Evolutionary conservation across 257 asterid species (phyloP).

Genomic region (Scutellaria minor): DNA sequence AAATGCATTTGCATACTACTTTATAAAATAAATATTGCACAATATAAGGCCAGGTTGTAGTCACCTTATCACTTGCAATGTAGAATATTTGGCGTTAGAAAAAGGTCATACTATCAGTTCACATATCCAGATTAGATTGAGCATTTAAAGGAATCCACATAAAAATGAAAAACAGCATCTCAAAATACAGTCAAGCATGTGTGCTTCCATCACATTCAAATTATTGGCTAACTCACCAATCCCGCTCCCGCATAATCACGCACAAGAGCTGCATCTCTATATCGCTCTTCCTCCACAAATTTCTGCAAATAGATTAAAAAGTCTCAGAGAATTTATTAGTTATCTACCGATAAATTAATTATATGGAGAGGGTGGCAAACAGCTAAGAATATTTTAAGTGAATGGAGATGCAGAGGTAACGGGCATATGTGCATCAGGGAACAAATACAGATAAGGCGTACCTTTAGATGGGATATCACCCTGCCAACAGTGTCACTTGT

Average conservation of each 20-base stretch:
- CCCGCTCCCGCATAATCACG: conserved; percentile 94
- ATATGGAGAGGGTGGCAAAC: background rate
- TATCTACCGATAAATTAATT: conserved; percentile 25
- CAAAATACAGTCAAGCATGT: conserved; percentile 20
- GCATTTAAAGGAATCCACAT: background rate
- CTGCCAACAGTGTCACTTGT: conserved; percentile 83
- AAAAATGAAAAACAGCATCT: conserved; percentile 11
- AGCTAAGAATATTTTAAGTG: background rate
- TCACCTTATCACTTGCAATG: background rate
- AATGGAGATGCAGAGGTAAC: conserved; percentile 19
- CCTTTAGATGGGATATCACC: conserved; percentile 82
- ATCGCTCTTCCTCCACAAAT: conserved; percentile 77
- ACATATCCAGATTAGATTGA: conserved; percentile 8
- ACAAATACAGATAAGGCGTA: conserved; percentile 36
- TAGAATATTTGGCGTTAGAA: background rate
- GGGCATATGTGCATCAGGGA: conserved; percentile 2
- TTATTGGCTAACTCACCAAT: conserved; percentile 67
- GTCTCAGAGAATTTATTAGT: conserved; percentile 22
- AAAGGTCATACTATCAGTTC: conserved; percentile 8
- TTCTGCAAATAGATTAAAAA: conserved; percentile 59
- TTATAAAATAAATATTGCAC: background rate
- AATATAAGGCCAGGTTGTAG: conserved; percentile 5
- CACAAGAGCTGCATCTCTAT: conserved; percentile 78
- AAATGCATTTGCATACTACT: background rate
- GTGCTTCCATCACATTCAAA: conserved; percentile 29